Base-by-base conservation (phyloP, 108 stramenopile genomes). In the Schizochytrium sp. region DNA sequence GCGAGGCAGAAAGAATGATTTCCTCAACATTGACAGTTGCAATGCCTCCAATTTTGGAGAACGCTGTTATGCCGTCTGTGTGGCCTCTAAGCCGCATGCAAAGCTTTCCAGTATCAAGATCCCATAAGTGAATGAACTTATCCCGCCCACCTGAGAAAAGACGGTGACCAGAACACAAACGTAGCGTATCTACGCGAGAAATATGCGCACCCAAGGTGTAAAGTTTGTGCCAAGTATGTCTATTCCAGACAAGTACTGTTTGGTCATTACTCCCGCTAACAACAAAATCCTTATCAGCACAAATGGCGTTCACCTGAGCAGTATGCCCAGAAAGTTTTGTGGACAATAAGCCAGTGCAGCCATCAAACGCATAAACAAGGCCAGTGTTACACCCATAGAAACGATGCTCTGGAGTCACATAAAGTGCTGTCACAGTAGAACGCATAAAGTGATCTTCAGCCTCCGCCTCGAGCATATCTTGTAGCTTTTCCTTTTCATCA, bases 101-200 rank as follows among this genome's bases (percentile, higher is more conserved):
- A 13, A 55, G 19, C 76, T 83, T 83, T 5, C 76, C 10, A 1
- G 76, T 69, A 1, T 83, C 76, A 49, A 83, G 76, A 42, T 83
- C 53, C 28, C 47, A 83, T 8, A 69, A 38, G 15, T 69, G 64
- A 8, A 69, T 38, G 64, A 69, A 69, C 64, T 69, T 69, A 44
- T 69, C 64, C 10, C 64, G 64, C 7, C 12, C 64, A 7, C 64
- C 64, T 5, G 64, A 69, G 28, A 69, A 69, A 38, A 69, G 64
- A 1, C 40, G 64, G 12, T 69, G 40, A 44, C 64, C 64, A 7
- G 40, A 28, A 28, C 28, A 38, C 2, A 69, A 44, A 5, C 64
- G 64, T 5, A 69, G 28, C 19, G 64, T 44, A 8, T 69, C 64
- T 7, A 69, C 64, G 64, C 64, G 64, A 15, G 64, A 69, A 3